Conservation (phyloP, 2,329 filamentous ascomycete genomes). For the Botrytis porri region DNA sequence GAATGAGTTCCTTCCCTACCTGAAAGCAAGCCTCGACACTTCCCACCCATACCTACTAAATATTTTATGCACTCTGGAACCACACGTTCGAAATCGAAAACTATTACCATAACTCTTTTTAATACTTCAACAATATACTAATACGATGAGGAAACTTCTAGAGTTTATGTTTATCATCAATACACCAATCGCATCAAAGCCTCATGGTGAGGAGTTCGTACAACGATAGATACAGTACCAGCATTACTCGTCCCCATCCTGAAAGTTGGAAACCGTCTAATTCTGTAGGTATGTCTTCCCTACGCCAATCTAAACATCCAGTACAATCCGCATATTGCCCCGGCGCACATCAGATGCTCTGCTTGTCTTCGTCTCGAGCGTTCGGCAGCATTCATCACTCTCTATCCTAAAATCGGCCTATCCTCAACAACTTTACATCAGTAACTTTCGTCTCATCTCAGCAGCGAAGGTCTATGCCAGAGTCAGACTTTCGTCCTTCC, state of each 20-base stretch:
- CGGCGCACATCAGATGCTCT: not conserved
- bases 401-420: not conserved
- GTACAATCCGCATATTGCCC: not conserved
- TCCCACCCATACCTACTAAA: not conserved
- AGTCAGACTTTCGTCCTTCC: not conserved
- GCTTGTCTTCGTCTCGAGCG: not conserved
- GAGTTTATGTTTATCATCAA: not conserved
- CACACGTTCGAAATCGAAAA: not conserved
- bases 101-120: not conserved
- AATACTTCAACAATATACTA: not conserved
- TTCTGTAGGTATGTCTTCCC: not conserved
- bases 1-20: not conserved
- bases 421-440: not conserved
- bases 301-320: not conserved
- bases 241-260: not conserved
- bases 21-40: not conserved
- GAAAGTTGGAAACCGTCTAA: not conserved
- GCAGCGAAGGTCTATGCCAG: not conserved
- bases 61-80: not conserved
- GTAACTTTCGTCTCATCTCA: not conserved
- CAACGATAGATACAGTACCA: not conserved
- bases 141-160: not conserved
- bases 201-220: not conserved
- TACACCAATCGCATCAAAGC: not conserved
- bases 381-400: not conserved